Evolutionary conservation across 148 eudicot species (phyloP).

Genomic region (Hydrangea macrophylla): DNA sequence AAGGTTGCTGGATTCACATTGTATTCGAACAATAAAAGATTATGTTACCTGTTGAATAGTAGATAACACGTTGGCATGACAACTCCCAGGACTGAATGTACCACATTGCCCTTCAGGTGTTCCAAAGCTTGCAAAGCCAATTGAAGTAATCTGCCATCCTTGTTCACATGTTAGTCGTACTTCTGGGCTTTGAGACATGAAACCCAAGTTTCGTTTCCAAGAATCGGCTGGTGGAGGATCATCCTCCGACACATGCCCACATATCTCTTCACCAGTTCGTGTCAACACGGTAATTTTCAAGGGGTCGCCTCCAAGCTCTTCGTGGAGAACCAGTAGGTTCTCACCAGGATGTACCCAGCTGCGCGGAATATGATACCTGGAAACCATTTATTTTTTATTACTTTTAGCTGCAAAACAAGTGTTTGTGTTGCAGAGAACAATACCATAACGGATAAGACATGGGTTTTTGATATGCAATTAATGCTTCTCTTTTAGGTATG

Average conservation of each 20-base stretch:
- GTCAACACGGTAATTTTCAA: constrained; percentile 31
- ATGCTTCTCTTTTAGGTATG: too few relatives aligned
- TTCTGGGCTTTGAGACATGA: constrained; percentile 22
- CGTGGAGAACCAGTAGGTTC: constrained; percentile 47
- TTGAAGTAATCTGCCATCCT: constrained; percentile 34
- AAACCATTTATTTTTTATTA: neutral
- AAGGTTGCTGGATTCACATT: neutral
- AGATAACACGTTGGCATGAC: constrained; percentile 30
- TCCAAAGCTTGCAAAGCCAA: constrained; percentile 49
- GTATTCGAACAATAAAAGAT: neutral
- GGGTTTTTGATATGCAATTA: too few relatives aligned
- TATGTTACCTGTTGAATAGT: constrained; percentile 31
- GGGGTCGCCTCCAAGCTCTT: constrained; percentile 56
- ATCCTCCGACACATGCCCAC: constrained; percentile 33
- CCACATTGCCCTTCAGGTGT: constrained; percentile 44
- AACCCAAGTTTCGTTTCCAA: constrained; percentile 26
- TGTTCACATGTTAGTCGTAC: constrained; percentile 37
- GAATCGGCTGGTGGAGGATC: constrained; percentile 42
- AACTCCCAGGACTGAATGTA: constrained; percentile 29
- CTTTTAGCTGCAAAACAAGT: neutral
- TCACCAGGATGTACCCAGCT: constrained; percentile 44
- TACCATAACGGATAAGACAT: neutral
- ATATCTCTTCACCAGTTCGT: constrained; percentile 30
- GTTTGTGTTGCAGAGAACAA: neutral
- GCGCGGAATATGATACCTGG: constrained; percentile 53